These are phyloP conservation scores for Lodderomyces oxycetoniae DNA, from an alignment of 1,139 yeast genomes.

Conservation along the genomic window DNA sequence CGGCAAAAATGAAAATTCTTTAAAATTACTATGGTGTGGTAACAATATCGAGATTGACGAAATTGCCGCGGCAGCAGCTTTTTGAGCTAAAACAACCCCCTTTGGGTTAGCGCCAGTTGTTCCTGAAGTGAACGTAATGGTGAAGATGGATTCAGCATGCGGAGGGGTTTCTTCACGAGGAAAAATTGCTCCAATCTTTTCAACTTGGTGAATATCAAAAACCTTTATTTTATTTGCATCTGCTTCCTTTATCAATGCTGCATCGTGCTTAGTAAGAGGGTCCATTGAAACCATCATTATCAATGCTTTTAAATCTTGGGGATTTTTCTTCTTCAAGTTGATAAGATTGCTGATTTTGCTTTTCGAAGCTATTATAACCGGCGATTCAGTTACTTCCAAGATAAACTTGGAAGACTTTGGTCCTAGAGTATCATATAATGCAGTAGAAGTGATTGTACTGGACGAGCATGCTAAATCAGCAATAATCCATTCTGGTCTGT, in stretches of 20 bases:
- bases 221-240: constrained; percentile 22
- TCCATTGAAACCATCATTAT: constrained; percentile 37
- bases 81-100: constrained; percentile 35
- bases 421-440: constrained; percentile 41
- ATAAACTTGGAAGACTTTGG: constrained; percentile 31
- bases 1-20: constrained; percentile 27
- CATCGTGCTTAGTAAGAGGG: constrained; percentile 20
- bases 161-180: constrained; percentile 26
- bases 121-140: constrained; percentile 42
- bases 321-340: constrained; percentile 23
- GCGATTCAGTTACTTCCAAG: constrained; percentile 31
- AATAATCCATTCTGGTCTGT: constrained; percentile 37
- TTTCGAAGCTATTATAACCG: constrained; percentile 31
- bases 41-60: constrained; percentile 9
- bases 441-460: constrained; percentile 34
- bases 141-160: constrained; percentile 26
- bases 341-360: constrained; percentile 26
- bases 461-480: constrained; percentile 36
- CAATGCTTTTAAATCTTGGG: constrained; percentile 23
- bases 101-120: constrained; percentile 41
- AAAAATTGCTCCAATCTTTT: constrained; percentile 24
- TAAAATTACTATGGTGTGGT: constrained; percentile 13
- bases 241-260: constrained; percentile 19
- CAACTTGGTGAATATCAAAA: constrained; percentile 31
- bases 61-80: constrained; percentile 25